Percentiles rank a stretch among this genome's conserved stretches.
Evolutionary conservation across 2,329 filamentous ascomycete species (phyloP).

Genomic region (Fusarium metavorans): DNA sequence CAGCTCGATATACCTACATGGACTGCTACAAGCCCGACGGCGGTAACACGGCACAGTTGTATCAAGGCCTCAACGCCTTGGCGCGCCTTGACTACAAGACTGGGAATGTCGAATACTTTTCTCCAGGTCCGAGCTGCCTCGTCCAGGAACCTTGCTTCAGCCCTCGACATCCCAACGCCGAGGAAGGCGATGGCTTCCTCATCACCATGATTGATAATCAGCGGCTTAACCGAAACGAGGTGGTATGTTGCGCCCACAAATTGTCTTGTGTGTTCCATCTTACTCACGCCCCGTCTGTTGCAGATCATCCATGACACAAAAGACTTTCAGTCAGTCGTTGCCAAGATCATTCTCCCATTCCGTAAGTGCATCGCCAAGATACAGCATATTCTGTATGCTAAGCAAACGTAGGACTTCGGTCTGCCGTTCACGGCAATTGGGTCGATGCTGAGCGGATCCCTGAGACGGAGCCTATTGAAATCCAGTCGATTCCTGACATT

Average conservation of each 20-base stretch:
- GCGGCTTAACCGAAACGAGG: not conserved
- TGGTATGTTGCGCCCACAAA: not conserved
- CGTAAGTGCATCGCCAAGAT: not conserved
- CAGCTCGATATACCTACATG: not conserved
- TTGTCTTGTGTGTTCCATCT: not conserved
- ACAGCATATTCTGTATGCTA: not conserved
- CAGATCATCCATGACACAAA: not conserved
- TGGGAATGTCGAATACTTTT: not conserved
- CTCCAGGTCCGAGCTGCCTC: not conserved
- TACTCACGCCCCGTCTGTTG: not conserved
- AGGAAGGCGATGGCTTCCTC: not conserved
- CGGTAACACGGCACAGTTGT: not conserved
- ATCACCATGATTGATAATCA: constrained; percentile 1
- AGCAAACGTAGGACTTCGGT: not conserved
- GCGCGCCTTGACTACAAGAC: not conserved
- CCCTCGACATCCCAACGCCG: not conserved
- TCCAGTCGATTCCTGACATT: not conserved
- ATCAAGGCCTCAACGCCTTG: not conserved
- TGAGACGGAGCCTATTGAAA: not conserved
- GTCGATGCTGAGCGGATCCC: not conserved
- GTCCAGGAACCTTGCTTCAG: constrained; percentile 4
- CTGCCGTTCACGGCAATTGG: not conserved
- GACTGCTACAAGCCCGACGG: not conserved
- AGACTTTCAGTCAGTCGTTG: not conserved
- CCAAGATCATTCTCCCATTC: not conserved